These are phyloP conservation scores for Domatiomyces globalis DNA, from an alignment of 2,329 filamentous ascomycete species.

Conservation along the genomic window DNA sequence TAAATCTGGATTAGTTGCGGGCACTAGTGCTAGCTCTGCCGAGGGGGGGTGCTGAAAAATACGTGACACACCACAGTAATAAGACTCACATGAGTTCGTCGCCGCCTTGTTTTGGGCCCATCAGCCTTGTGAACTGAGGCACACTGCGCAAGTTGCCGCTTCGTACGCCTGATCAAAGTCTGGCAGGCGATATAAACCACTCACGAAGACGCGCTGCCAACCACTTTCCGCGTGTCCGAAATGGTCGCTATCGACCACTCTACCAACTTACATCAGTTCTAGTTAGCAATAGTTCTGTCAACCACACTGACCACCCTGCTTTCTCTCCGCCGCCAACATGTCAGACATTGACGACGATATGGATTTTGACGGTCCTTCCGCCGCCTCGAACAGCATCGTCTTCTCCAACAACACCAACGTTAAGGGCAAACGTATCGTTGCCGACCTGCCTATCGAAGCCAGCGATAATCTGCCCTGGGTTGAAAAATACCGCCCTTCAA, in stretches of 20 bases:
- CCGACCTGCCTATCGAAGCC: constrained; percentile 84
- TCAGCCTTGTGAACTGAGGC: neutral
- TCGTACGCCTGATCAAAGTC: neutral
- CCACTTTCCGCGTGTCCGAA: too few relatives aligned
- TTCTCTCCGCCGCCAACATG: constrained; percentile 25
- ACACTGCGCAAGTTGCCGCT: neutral
- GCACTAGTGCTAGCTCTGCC: too few relatives aligned
- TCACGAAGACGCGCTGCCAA: neutral
- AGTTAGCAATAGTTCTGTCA: neutral
- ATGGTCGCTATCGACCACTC: neutral
- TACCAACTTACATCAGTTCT: neutral
- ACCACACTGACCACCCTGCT: neutral
- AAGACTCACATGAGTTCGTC: too few relatives aligned
- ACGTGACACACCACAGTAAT: too few relatives aligned
- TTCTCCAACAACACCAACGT: constrained; percentile 58
- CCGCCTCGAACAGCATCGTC: constrained; percentile 36
- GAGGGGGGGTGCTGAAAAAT: too few relatives aligned
- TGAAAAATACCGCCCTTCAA: constrained; percentile 87
- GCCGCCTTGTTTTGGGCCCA: too few relatives aligned
- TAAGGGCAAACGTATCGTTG: constrained; percentile 84
- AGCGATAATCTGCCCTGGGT: constrained; percentile 95
- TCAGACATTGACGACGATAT: constrained; percentile 51
- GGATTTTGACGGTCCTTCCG: constrained; percentile 47
- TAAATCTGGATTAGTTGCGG: too few relatives aligned
- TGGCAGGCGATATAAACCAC: neutral